Base-by-base conservation (phyloP, 768 basidiomycete species). In the Trametes cinnabarina region DNA sequence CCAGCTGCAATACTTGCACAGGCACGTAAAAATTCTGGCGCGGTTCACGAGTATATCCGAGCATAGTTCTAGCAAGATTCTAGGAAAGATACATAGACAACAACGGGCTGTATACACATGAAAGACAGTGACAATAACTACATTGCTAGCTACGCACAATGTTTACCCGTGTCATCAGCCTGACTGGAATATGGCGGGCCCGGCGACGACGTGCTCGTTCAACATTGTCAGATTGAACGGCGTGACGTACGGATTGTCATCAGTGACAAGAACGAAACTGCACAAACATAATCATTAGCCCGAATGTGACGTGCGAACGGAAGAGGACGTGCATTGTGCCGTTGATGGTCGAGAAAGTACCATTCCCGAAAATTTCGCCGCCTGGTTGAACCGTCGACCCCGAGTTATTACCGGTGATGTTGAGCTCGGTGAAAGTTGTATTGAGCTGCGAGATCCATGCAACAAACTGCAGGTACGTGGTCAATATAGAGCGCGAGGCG, bases 381-480 rank as follows among this genome's bases (percentile, higher is more conserved):
- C 71, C 75, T 3, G 83, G 84, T 62, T 85, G 81, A 30, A 68
- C 65, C 10, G 82, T 82, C 14, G 66, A 71, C 1, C 75, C 84
- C n/a, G 73, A 71, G 61, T 75, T 74, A 19, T 74, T 75, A 54
- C 72, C 71, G 52, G 77, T 63, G 51, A 79, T 73, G 30, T 66
- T 66, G 30, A 86, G 72, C 0, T 79, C 76, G 4, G 80, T 79
- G 72, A 79, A 85, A 5, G 84, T 85, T 11, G 76, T 77, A 74
- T 85, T 87, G 51, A 85, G 70, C 67, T 86, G 83, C 20, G 76
- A 78, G 52, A 85, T 79, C 80, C 83, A 86, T 3, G 80, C 80
- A 7, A 77, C 79, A 57, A 72, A 84, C 77, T 80, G 59, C n/a
- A n/a, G n/a, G n/a, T n/a, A n/a, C n/a, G n/a, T n/a, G n/a, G n/a